Conservation (phyloP, 371 early-diverging fungal genomes). For the Phascolomyces articulosus region DNA sequence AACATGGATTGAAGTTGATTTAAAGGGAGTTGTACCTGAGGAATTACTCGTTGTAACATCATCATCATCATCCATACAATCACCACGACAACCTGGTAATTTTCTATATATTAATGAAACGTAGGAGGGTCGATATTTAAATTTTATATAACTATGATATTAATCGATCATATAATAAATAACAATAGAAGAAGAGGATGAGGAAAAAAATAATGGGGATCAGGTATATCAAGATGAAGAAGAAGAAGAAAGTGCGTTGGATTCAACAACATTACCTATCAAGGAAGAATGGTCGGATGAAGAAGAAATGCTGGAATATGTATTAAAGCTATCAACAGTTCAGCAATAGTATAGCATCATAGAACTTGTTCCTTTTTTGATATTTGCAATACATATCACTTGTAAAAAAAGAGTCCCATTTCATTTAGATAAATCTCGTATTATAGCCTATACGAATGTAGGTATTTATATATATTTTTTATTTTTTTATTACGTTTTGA, state of each 20-base stretch:
- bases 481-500: too few relatives aligned
- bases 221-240: not conserved
- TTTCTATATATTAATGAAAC: too few relatives aligned
- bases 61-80: not conserved
- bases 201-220: not conserved
- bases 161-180: too few relatives aligned
- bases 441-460: too few relatives aligned
- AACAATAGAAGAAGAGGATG: constrained; percentile 1
- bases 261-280: not conserved
- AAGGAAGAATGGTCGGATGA: constrained; percentile 13
- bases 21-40: constrained; percentile 56
- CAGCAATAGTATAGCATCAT: not conserved
- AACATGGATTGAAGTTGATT: constrained; percentile 75
- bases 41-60: constrained; percentile 45
- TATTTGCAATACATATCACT: too few relatives aligned
- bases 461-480: too few relatives aligned
- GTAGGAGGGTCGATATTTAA: too few relatives aligned
- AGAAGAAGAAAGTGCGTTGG: not conserved
- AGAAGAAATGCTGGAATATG: constrained; percentile 17
- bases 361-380: too few relatives aligned
- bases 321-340: constrained; percentile 10
- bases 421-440: too few relatives aligned
- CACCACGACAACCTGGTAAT: not conserved
- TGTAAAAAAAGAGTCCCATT: too few relatives aligned
- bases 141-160: too few relatives aligned